Conservation (phyloP, 2,329 filamentous ascomycete genomes). For the Blastomyces emzantsi region DNA sequence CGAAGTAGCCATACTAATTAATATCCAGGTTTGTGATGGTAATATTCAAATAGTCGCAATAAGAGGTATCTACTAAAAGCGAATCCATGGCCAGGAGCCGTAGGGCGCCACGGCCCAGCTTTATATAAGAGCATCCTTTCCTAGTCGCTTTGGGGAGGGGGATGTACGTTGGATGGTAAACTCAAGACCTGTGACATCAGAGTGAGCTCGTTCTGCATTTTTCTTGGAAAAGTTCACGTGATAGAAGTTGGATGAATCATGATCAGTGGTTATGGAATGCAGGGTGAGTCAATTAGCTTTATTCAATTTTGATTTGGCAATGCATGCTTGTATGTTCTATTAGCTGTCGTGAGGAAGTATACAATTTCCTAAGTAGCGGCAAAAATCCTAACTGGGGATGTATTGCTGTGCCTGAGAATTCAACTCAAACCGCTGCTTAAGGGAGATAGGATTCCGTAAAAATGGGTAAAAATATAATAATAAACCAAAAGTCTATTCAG, state of each 20-base stretch:
- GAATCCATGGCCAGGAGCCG: neutral
- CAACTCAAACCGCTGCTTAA: neutral
- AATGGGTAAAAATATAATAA: neutral
- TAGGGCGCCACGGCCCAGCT: neutral
- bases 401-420: neutral
- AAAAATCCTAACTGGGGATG: neutral
- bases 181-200: neutral
- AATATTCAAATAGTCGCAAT: neutral
- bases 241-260: neutral
- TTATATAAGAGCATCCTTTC: neutral
- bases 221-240: neutral
- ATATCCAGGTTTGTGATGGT: neutral
- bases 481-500: neutral
- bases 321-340: neutral
- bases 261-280: neutral
- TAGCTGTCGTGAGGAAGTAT: too few species aligned
- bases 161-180: neutral
- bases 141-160: neutral
- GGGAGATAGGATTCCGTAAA: neutral
- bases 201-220: neutral
- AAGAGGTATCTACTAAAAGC: too few species aligned
- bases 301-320: neutral
- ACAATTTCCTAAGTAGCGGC: too few species aligned
- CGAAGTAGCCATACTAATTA: constrained; percentile 48
- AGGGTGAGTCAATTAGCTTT: neutral